These are phyloP conservation scores for Hirschioporus abietinus DNA, from an alignment of 768 basidiomycete genomes.

Conservation along the genomic window DNA sequence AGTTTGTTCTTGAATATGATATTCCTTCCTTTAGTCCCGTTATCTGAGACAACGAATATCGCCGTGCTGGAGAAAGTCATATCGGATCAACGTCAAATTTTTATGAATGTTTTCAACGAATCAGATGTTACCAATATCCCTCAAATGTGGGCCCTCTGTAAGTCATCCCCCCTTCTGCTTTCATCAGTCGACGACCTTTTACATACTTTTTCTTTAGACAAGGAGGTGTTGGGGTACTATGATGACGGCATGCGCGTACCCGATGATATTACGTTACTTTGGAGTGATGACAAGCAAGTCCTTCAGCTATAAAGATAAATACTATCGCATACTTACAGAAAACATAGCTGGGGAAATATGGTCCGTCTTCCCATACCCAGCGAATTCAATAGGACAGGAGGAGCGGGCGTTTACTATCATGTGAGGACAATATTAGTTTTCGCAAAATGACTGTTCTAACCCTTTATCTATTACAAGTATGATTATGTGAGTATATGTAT, in stretches of 20 bases:
- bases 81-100: constrained; percentile 54
- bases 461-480: constrained; percentile 24
- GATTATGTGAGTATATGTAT: constrained; percentile 36
- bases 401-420: constrained; percentile 69
- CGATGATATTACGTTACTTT: constrained; percentile 58
- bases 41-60: constrained; percentile 46
- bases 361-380: constrained; percentile 49
- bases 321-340: neutral
- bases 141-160: constrained; percentile 62
- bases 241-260: constrained; percentile 56
- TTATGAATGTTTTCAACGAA: constrained; percentile 45
- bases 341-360: constrained; percentile 59
- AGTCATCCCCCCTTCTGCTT: constrained; percentile 14
- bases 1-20: neutral
- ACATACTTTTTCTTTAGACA: constrained; percentile 24
- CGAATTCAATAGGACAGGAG: constrained; percentile 60
- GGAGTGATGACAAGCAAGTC: constrained; percentile 65
- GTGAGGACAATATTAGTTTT: constrained; percentile 25
- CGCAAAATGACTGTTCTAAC: constrained; percentile 5
- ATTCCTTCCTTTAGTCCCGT: constrained; percentile 35
- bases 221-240: constrained; percentile 65
- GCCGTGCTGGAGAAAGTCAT: constrained; percentile 50
- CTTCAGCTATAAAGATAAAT: neutral
- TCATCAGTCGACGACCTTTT: neutral
- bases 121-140: constrained; percentile 47